phyloP scores from a whole-genome alignment of 179 eudicot genomes.

The Corrigiola litoralis region DNA sequence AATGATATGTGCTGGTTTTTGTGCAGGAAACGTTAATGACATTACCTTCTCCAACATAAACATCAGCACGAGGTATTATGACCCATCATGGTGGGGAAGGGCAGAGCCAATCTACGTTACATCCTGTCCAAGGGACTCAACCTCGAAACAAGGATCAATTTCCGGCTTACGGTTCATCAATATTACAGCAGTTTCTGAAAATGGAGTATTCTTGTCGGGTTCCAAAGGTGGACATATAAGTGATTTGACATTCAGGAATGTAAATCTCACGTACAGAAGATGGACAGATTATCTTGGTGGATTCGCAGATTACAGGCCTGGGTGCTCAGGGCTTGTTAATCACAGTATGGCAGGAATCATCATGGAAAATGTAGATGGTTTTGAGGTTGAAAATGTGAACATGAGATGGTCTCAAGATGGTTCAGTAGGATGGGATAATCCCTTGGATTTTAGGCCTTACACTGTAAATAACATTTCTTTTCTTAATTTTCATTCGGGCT shows the following conservation, averaged over 20 bases:
- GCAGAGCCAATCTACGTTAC: conserved; percentile 95
- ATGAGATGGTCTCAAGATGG: conserved; percentile 70
- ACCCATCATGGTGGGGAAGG: conserved; percentile 99
- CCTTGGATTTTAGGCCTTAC: conserved; percentile 70
- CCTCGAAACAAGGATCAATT: conserved; percentile 58
- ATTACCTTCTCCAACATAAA: conserved; percentile 88
- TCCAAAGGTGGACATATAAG: conserved; percentile 48
- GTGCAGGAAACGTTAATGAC: conserved; percentile 78
- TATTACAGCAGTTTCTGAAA: conserved; percentile 78
- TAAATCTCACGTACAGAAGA: conserved; percentile 59
- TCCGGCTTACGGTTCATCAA: conserved; percentile 70
- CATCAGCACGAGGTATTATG: conserved; percentile 82
- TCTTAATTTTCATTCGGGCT: conserved; percentile 57
- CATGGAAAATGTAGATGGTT: conserved; percentile 75
- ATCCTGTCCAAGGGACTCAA: conserved; percentile 62
- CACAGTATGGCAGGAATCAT: conserved; percentile 68
- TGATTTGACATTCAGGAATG: conserved; percentile 49
- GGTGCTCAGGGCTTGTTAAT: conserved; percentile 80
- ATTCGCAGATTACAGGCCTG: conserved; percentile 89
- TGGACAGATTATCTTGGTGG: conserved; percentile 76
- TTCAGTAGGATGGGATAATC: conserved; percentile 63
- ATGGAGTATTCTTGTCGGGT: conserved; percentile 87
- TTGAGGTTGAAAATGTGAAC: conserved; percentile 48
- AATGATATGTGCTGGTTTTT: not conserved
- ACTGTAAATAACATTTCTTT: conserved; percentile 81